phyloP scores from a whole-genome alignment of 164 flowering plant genomes.

The Stephania yunnanensis region DNA sequence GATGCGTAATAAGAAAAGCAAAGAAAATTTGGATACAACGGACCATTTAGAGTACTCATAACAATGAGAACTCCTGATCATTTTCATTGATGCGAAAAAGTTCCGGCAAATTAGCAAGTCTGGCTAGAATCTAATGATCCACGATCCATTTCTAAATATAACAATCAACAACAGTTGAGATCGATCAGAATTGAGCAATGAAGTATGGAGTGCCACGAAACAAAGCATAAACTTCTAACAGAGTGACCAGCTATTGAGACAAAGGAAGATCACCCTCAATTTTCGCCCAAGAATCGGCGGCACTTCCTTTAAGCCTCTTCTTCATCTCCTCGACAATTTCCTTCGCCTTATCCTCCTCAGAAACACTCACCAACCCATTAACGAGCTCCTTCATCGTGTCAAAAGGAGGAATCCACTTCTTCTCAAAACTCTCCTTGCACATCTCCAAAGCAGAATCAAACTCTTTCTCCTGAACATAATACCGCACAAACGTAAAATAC shows the following conservation, averaged over 20 bases:
- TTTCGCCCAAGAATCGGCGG: constrained; percentile 29
- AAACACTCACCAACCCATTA: constrained; percentile 28
- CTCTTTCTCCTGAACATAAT: constrained; percentile 29
- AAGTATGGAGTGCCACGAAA: not conserved
- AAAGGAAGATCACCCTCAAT: constrained; percentile 28
- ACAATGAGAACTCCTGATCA: no score
- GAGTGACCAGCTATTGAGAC: constrained; percentile 2
- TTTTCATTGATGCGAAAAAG: no score
- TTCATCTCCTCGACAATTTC: constrained; percentile 27
- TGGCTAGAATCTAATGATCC: no score
- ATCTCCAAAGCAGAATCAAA: constrained; percentile 25
- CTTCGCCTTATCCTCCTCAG: constrained; percentile 27
- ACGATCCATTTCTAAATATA: no score
- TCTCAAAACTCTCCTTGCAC: constrained; percentile 27
- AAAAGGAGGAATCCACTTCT: constrained; percentile 34
- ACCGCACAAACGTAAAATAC: constrained; percentile 17
- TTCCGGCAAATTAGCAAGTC: no score
- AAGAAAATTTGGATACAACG: no score
- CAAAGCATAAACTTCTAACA: not conserved
- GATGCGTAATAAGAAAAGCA: no score
- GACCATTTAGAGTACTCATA: no score
- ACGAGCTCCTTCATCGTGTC: constrained; percentile 23
- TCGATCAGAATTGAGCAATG: not conserved
- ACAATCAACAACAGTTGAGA: no score
- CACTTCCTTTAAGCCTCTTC: constrained; percentile 27